Evolutionary conservation across 345 rosid species (phyloP), one percentile per base, ranked within the genome.

Genomic region (Euphorbia lathyris): DNA sequence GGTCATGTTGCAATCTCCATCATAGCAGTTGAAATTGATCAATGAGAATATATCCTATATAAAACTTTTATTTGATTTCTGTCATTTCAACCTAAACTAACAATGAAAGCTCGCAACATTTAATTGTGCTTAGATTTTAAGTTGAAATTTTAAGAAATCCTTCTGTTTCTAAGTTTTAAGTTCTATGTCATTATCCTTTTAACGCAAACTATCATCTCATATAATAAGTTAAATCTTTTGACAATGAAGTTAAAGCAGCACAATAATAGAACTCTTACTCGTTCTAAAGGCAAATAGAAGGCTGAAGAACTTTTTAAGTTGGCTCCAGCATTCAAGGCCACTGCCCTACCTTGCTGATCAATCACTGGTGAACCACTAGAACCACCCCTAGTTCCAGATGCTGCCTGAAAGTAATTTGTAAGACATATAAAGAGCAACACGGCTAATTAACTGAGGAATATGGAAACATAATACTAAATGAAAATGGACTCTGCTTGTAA

Each of bases 291-390:
- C 68, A 95, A 74, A 75, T 85, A 95, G 77, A 88, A 92, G 63
- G 97, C 97, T 20, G 99, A 90, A 52, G 97, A 91, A 83, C 92
- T 86, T 63, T 96, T 83, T 26, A 89, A 73, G 82, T 88, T 92
- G 90, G 97, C 76, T 69, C 97, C 99, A 61, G 99, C 99, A 88
- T 92, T 95, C 82, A 95, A 81, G 59, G 97, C 99, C 77, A 95
- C 97, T 22, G 96, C 97, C 81, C 88, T 86, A 61, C 97, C 99
- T 85, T 87, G 92, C 84, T 92, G 85, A 83, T 95, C 93, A 79
- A 95, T 88, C 74, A 92, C 96, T 3, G 97, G 97, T 73, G 99
- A 95, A 74, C 99, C 99, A 82, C 99, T 95, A 72, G 99, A 95
- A 63, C 99, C 99, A 76, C 96, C 93, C 79, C 88, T 92, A 25